These are phyloP conservation scores for Phaeolepiota aurea DNA, from an alignment of 768 basidiomycete species.

Conservation along the genomic window DNA sequence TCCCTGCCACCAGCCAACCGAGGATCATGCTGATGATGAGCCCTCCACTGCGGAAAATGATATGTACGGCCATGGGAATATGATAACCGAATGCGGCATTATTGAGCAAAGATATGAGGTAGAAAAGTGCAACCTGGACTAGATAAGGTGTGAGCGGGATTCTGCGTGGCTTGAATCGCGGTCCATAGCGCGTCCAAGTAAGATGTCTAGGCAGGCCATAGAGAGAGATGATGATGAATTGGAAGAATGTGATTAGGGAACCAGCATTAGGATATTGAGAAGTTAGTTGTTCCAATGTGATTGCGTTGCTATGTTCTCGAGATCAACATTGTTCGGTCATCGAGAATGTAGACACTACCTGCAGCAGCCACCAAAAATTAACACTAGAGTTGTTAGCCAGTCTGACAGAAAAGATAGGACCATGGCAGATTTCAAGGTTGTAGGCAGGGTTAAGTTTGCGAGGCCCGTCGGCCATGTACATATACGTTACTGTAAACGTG, in stretches of 20 bases:
- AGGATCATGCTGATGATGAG: conserved; percentile 77
- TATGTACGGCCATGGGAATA: conserved; percentile 90
- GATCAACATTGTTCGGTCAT: not conserved
- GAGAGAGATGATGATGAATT: conserved; percentile 72
- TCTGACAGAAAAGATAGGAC: not conserved
- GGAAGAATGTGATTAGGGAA: conserved; percentile 79
- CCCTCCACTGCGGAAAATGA: conserved; percentile 88
- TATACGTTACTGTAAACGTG: no score
- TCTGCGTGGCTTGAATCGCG: conserved; percentile 48
- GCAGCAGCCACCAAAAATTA: conserved; percentile 92
- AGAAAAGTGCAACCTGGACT: conserved; percentile 77
- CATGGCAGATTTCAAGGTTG: no score
- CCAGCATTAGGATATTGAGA: conserved; percentile 63
- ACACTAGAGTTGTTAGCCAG: conserved; percentile 59
- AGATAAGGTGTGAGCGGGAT: conserved; percentile 71
- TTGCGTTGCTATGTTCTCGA: conserved; percentile 48
- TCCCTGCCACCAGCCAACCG: conserved; percentile 59
- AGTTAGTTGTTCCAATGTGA: conserved; percentile 70
- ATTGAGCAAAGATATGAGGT: conserved; percentile 73
- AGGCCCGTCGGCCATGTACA: no score
- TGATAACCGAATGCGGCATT: conserved; percentile 84
- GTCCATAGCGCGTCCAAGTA: conserved; percentile 39
- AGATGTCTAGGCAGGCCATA: conserved; percentile 64
- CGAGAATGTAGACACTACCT: conserved; percentile 29
- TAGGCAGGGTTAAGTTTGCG: no score